Base-by-base conservation (phyloP, 768 basidiomycete genomes). In the Cystobasidium tubakii region DNA sequence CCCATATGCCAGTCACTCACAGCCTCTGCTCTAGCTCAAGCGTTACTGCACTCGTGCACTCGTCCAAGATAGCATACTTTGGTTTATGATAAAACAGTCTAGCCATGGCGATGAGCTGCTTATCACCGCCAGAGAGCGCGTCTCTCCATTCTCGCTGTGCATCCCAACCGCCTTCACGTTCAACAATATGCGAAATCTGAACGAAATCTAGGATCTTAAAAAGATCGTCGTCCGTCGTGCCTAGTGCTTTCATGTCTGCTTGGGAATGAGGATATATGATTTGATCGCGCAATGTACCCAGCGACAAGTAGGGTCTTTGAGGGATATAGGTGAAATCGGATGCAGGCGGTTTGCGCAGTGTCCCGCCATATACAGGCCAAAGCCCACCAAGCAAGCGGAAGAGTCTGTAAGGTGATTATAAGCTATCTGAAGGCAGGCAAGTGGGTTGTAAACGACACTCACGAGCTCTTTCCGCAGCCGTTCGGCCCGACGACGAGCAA, bases 101-200 rank as follows among this genome's bases (percentile, higher is more conserved):
- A 15, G 92, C 95, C 92, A 95, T 97, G 0, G 95, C 95, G 73
- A 98, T 89, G 82, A 94, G 88, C 75, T 98, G 94, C 81, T 98
- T 92, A 81, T 96, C 95, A 23, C 94, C 94, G 0, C 95, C 94
- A 79, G 90, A 92, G 39, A 98, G 82, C 1, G 90, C 86, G 80
- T 96, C 93, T 75, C 91, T 86, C 95, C 95, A 98, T 79, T 97
- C 95, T 62, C 88, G 85, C n/a, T 86, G 84, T 9, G 85, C 84
- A 78, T 90, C 89, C 93, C 93, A 97, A 15, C 95, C 95, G n/a
- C 95, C 95, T 82, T 98, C 95, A 29, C 93, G 86, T 78, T 91
- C 90, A 6, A 97, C 90, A 62, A 97, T 86, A 78, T 84, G 82
- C 46, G 88, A 88, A 88, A 98, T 91, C 75, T 92, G 87, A 33